These are phyloP conservation scores for Psidium guajava DNA, from an alignment of 345 rosid species.

Conservation along the genomic window DNA sequence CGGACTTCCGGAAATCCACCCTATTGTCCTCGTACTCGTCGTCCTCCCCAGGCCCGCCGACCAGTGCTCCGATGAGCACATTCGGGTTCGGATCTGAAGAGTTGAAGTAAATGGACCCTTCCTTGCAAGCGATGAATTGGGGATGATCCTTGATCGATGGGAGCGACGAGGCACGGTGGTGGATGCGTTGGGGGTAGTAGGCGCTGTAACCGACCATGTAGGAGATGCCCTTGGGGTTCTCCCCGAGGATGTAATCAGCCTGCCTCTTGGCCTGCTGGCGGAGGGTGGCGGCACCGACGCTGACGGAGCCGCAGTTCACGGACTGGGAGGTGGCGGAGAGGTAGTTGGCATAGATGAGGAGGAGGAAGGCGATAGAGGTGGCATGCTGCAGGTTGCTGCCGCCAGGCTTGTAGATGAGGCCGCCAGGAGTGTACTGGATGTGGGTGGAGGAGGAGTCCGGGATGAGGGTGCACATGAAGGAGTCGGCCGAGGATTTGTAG, in stretches of 20 bases:
- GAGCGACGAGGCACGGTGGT: constrained; percentile 81
- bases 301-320: constrained; percentile 46
- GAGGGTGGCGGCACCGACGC: constrained; percentile 40
- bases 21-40: constrained; percentile 62
- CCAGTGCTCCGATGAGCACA: constrained; percentile 65
- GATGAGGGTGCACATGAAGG: constrained; percentile 89
- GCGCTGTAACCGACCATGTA: constrained; percentile 89
- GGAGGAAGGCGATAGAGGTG: constrained; percentile 76
- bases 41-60: constrained; percentile 84
- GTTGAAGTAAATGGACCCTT: constrained; percentile 67
- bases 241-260: constrained; percentile 85
- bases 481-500: constrained; percentile 84
- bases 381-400: constrained; percentile 96
- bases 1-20: constrained; percentile 66
- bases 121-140: constrained; percentile 53
- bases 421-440: constrained; percentile 71
- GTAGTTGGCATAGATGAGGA: constrained; percentile 73
- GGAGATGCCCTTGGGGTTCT: constrained; percentile 73
- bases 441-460: constrained; percentile 64
- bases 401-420: constrained; percentile 88
- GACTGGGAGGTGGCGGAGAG: constrained; percentile 56
- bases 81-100: constrained; percentile 67
- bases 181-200: constrained; percentile 66
- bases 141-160: constrained; percentile 69
- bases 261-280: constrained; percentile 75